Base-by-base conservation (phyloP, 176 grass and related monocot species). In the Tuctoria greenei region DNA sequence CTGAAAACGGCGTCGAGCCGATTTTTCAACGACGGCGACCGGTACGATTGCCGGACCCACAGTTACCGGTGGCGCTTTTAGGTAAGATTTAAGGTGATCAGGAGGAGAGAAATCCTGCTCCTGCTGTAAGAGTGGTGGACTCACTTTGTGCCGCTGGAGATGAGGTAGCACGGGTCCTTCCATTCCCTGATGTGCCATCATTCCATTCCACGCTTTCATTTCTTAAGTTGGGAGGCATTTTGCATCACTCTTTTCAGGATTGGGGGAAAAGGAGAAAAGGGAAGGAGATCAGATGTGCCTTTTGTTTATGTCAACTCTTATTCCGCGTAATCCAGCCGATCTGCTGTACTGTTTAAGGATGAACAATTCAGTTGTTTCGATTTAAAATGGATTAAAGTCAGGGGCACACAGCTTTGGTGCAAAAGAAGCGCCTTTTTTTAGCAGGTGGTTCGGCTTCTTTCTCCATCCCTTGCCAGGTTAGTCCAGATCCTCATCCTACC, bases 1-100 rank as follows among this genome's bases (percentile, higher is more conserved):
- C 66, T 73, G 78, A 70, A 44, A 75, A 81, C 71, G 58, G 35
- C 78, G 57, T 8, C 45, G 36, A 81, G 59, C 27, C 31, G 66
- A n/a, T 78, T 87, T 87, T 87, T 87, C 79, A 67, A 78, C 81
- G 60, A 78, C 24, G 79, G 73, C 0, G 79, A 87, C 74, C 8
- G 0, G 72, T 83, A 69, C 54, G 31, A 61, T 27, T 31, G 42
- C 40, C 51, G 31, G 31, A 57, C 50, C 43, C 23, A 10, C 10
- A 25, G 21, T 24, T n/a, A 12, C 8, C 21, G 21, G 21, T 34
- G 21, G 24, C 17, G 23, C 76, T 86, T 82, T 77, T 65, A 25
- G 41, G 66, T 77, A 50, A 73, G 73, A 72, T 82, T 72, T 70
- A 63, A 66, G 73, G 73, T 18, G 79, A 77, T 81, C 59, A 56